Base-by-base conservation (phyloP, 2,329 filamentous ascomycete genomes). In the Clarireedia hainanense region DNA sequence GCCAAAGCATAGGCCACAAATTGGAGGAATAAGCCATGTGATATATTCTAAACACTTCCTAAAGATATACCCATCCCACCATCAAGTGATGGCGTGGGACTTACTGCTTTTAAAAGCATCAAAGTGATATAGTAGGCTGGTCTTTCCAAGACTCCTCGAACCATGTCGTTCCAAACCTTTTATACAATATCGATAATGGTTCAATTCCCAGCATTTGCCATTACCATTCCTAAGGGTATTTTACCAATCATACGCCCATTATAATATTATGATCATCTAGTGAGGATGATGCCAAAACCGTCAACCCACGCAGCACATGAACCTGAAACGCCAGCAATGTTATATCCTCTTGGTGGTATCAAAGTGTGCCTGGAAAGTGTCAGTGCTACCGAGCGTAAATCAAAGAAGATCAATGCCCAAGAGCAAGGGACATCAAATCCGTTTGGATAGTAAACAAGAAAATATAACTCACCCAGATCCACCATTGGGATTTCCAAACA, bases 311-410 rank as follows among this genome's bases (percentile, higher is more conserved):
- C 70, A 39, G 79, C 90, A 66, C 84, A 89, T 51, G 88, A 89
- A 56, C 94, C 94, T 10, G 89, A 87, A 60, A 97, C 79, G 57
- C 94, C 94, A 59, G 88, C 91, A 67, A 97, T 86, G 62, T 79
- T 89, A 73, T 94, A 96, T 49, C 92, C 92, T 63, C 88, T 80
- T 10, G 94, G 94, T 51, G 92, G 90, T 63, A 97, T 88, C 58
- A 99, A 77, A 36, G 85, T 94, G 70, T 91, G 86, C 60, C 92
- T 96, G 64, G 20, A 47, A 15, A 36, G 27, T 42, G 24, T 55
- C 26, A 55, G 52, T 36, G 20, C 10, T 17, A 53, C 72, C 65
- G 69, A 63, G 56, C 24, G 47, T n/a, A 17, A 46, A 26, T 52
- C 55, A 50, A 47, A 7, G 4, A 9, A 51, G 40, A 15, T 26